These are phyloP conservation scores for Penicillium paneum DNA, from an alignment of 2,329 filamentous ascomycete species.

Conservation along the genomic window DNA sequence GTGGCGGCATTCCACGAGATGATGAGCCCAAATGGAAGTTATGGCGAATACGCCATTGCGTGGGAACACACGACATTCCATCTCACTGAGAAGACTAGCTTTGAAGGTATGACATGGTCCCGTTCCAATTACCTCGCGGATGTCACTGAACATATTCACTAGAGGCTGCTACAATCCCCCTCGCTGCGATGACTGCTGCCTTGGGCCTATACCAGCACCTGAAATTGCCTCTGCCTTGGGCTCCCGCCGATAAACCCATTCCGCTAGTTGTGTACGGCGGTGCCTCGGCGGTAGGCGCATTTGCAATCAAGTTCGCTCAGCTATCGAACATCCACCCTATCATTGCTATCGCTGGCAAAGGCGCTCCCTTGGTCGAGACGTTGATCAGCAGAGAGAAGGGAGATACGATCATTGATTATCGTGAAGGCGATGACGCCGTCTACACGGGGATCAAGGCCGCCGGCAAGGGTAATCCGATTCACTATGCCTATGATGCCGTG, in stretches of 20 bases:
- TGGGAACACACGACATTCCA: constrained; percentile 55
- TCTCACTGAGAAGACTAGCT: constrained; percentile 49
- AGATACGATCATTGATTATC: constrained; percentile 61
- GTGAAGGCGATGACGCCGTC: constrained; percentile 54
- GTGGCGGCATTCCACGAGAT: constrained; percentile 53
- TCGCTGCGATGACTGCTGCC: constrained; percentile 55
- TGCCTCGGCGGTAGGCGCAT: constrained; percentile 57
- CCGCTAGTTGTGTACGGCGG: constrained; percentile 51
- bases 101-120: constrained; percentile 46
- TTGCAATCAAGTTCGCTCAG: constrained; percentile 55
- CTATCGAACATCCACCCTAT: constrained; percentile 59
- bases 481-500: constrained; percentile 58
- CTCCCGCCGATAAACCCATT: constrained; percentile 32
- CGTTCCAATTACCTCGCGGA: not conserved
- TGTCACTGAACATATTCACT: not conserved
- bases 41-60: constrained; percentile 56
- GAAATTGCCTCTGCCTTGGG: constrained; percentile 50
- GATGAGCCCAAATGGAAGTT: constrained; percentile 49
- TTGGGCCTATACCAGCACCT: constrained; percentile 51
- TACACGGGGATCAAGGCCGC: constrained; percentile 43
- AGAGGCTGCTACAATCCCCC: constrained; percentile 57
- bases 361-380: constrained; percentile 49
- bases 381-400: constrained; percentile 55
- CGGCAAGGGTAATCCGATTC: constrained; percentile 39
- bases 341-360: constrained; percentile 58